Evolutionary conservation across 768 basidiomycete species (phyloP), one percentile per base, ranked within the genome.

Genomic region (Cystobasidium ongulense): DNA sequence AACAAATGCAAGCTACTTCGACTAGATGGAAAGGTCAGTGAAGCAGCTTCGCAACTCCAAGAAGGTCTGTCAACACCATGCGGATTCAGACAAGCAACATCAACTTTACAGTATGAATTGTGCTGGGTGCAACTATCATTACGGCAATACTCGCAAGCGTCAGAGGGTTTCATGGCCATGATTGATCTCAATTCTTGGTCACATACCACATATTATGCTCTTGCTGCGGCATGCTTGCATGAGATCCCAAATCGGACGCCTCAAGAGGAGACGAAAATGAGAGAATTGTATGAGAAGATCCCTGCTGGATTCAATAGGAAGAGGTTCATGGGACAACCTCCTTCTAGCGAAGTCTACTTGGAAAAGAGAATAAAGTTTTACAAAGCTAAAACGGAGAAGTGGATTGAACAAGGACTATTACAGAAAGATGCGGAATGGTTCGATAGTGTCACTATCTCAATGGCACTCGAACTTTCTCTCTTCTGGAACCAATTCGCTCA

Each of bases 401-500:
- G 68, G 68, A 33, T 57, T 5, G 54, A n/a, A 7, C 46, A 54
- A 13, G 68, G 68, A n/a, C 5, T 13, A 36, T 36, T 61, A 10
- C 13, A 38, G 1, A 36, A 31, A 31, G 54, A 36, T 35, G 50
- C 68, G 39, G 68, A 71, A 43, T 71, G 68, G 68, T 71, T n/a
- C 15, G 68, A 71, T n/a, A 71, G 53, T 31, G 31, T 59, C 3
- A 36, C 50, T 31, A 59, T 71, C 23, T 57, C 68, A 35, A 59
- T 61, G 21, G 68, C 68, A 29, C 50, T 71, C n/a, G 68, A 71
- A 29, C 54, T 71, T 4, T 57, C 53, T 3, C 35, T 71, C 10
- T 71, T 39, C 53, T 71, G 68, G 68, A 71, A 71, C 27, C 52
- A 71, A 35, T 71, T 57, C 68, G n/a, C 25, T 27, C 68, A 71